Evolutionary conservation across 805 yeast species (phyloP).

Genomic region (Wickerhamomyces bovis): DNA sequence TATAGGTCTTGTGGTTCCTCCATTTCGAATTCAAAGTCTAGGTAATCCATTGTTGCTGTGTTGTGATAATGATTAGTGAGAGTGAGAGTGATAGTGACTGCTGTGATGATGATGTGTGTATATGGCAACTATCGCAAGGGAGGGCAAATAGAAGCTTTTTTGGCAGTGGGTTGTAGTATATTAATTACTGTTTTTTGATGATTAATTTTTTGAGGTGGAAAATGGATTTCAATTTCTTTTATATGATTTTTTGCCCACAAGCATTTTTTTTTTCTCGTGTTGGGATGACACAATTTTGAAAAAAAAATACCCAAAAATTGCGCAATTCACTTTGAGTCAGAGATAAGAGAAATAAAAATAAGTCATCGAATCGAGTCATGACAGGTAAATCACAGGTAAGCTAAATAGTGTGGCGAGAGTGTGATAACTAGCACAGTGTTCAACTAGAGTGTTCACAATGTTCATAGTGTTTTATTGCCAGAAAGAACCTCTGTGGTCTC

Average conservation of each 20-base stretch:
- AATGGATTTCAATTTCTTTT: neutral
- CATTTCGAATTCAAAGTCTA: slow-evolving; percentile 7
- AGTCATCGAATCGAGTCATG: too few species aligned
- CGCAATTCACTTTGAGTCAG: neutral
- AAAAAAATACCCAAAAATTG: neutral
- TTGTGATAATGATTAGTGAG: neutral
- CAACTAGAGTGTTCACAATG: neutral
- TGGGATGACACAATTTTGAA: neutral
- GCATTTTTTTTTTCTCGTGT: neutral
- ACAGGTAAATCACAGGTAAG: too few species aligned
- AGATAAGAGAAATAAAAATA: neutral
- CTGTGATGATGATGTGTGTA: neutral
- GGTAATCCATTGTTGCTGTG: slow-evolving; percentile 5
- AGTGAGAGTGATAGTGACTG: neutral
- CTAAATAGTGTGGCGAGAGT: too few species aligned
- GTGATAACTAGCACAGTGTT: too few species aligned
- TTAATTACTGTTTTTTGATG: too few species aligned
- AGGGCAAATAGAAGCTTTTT: too few species aligned
- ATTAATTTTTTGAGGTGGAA: too few species aligned
- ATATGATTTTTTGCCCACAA: neutral
- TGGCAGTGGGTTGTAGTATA: too few species aligned
- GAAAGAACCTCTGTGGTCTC: neutral
- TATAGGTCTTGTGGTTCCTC: slow-evolving; percentile 9
- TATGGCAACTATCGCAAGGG: too few species aligned
- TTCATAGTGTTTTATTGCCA: too few species aligned